Conservation (phyloP, 805 yeast species). For the Kockiozyma suomiensis region DNA sequence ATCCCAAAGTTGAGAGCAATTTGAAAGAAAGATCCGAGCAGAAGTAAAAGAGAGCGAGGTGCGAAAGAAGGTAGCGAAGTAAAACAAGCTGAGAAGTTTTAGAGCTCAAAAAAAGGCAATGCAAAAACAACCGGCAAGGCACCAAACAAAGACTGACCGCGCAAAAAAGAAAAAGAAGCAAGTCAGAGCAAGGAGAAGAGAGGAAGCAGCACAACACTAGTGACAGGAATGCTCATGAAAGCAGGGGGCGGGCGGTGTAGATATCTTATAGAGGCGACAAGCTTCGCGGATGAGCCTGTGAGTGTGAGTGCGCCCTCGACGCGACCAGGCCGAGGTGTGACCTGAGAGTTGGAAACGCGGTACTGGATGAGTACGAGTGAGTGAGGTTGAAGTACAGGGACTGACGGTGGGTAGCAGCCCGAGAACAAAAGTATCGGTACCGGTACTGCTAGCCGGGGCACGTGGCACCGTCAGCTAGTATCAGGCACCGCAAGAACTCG, state of each 20-base stretch:
- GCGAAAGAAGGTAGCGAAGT: not conserved
- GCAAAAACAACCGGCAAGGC: slow-evolving; percentile 2
- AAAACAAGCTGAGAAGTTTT: no score
- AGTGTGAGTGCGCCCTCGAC: not conserved
- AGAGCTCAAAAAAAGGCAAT: slow-evolving; percentile 13
- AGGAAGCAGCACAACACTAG: no score
- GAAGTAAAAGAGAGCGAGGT: not conserved
- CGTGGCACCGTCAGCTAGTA: not conserved
- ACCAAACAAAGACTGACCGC: not conserved
- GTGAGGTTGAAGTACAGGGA: not conserved
- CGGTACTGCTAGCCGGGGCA: no score
- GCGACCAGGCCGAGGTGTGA: not conserved
- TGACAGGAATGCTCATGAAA: slow-evolving; percentile 1
- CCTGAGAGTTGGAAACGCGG: no score
- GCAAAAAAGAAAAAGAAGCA: not conserved
- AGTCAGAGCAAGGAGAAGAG: not conserved
- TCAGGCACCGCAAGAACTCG: not conserved
- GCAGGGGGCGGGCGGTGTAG: slow-evolving; percentile 15
- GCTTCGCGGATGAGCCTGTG: not conserved
- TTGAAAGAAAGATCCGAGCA: no score
- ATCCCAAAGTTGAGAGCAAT: no score
- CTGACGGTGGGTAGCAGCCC: not conserved
- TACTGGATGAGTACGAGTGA: not conserved
- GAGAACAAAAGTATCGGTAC: no score
- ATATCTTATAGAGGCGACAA: not conserved